A percentile compares a stretch with the other conserved stretches of the same genome.
phyloP scores from a whole-genome alignment of 148 eudicot species.

The Rhododendron williamsianum region DNA sequence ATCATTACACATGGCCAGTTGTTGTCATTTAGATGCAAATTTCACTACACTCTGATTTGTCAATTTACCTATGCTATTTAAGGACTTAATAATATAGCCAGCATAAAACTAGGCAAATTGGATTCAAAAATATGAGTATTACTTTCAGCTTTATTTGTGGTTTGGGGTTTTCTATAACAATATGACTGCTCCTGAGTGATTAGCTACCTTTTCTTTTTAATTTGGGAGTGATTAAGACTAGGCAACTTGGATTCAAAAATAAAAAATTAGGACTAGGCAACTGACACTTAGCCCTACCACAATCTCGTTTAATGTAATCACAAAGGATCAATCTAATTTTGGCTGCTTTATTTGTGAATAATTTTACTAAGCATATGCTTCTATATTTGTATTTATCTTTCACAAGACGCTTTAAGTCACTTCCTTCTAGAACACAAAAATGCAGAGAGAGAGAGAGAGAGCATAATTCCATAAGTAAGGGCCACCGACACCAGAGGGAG shows the following conservation, averaged over 20 bases:
- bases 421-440: neutral
- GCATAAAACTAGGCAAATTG: too few species aligned
- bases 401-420: neutral
- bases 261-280: neutral
- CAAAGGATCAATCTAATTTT: neutral
- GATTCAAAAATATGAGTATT: too few species aligned
- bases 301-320: neutral
- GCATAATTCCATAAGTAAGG: neutral
- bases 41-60: neutral
- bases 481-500: neutral
- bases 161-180: neutral
- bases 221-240: neutral
- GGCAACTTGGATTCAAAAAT: neutral
- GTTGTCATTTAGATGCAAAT: neutral
- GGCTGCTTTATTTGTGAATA: neutral
- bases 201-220: neutral
- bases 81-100: neutral
- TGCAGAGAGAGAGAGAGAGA: neutral
- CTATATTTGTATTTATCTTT: neutral
- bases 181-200: neutral
- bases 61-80: neutral
- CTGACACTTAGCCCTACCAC: slow-evolving; percentile 7
- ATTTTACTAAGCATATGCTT: neutral
- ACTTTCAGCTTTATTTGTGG: neutral
- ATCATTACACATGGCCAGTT: neutral